Conservation (phyloP, 441 rosid genomes). For the Heliophila coronopifolia region DNA sequence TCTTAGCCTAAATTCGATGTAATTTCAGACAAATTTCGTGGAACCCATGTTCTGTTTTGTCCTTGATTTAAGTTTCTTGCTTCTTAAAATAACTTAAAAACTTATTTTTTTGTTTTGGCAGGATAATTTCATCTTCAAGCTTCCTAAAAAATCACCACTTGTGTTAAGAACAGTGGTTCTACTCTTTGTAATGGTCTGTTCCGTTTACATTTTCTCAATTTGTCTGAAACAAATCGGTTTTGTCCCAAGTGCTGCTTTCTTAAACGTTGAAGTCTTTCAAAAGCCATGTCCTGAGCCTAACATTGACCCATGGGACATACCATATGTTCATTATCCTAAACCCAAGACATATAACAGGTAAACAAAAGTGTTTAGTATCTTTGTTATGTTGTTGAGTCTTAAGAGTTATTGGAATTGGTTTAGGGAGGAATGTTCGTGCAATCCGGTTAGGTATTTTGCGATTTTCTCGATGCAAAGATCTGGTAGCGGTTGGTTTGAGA, state of each 20-base stretch:
- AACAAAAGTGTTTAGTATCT: conserved; percentile 10
- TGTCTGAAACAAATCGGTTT: conserved; percentile 55
- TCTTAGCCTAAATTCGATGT: conserved; percentile 3
- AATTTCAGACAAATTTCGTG: not conserved
- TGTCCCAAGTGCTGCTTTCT: conserved; percentile 31
- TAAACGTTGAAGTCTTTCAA: conserved; percentile 41
- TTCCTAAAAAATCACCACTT: conserved; percentile 58
- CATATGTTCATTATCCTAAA: conserved; percentile 75
- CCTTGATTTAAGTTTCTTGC: conserved; percentile 12
- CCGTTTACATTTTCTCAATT: conserved; percentile 59
- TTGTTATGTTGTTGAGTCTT: conserved; percentile 14
- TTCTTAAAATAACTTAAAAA: conserved; percentile 9
- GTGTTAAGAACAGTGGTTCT: conserved; percentile 59
- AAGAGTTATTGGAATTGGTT: conserved; percentile 12
- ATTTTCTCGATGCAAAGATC: conserved; percentile 98
- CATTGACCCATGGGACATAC: conserved; percentile 85
- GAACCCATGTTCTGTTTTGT: not conserved
- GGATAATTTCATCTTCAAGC: conserved; percentile 51
- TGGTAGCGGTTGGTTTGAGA: conserved; percentile 99
- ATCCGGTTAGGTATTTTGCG: conserved; percentile 91
- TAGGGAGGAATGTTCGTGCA: conserved; percentile 84
- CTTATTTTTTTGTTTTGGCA: conserved; percentile 17
- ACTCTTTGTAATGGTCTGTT: conserved; percentile 57
- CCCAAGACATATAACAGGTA: conserved; percentile 80
- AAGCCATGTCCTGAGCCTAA: conserved; percentile 66